Conservation (phyloP, 2,329 filamentous ascomycete species). For the Stachybotrys echinatus region DNA sequence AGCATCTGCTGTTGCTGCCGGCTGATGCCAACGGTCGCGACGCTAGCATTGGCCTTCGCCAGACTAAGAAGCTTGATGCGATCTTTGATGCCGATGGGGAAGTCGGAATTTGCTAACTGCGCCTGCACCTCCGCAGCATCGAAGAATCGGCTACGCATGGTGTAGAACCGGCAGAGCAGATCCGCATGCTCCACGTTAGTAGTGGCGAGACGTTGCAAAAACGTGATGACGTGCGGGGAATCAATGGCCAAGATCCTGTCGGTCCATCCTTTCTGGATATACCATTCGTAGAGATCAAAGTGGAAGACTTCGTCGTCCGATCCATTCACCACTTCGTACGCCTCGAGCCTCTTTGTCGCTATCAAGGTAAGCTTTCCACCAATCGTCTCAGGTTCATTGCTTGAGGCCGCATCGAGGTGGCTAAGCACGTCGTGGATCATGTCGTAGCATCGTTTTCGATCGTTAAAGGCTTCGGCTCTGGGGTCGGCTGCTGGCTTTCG, state of each 20-base stretch:
- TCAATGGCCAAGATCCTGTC: constrained; percentile 81
- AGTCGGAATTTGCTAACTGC: constrained; percentile 76
- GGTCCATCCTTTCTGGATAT: constrained; percentile 76
- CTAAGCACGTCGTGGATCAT: constrained; percentile 80
- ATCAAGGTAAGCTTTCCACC: constrained; percentile 75
- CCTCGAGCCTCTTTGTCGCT: constrained; percentile 76
- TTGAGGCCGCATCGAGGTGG: constrained; percentile 68
- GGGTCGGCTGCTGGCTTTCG: constrained; percentile 67
- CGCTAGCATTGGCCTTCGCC: constrained; percentile 88
- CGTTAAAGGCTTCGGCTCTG: constrained; percentile 61
- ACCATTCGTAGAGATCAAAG: constrained; percentile 97
- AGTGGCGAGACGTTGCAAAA: constrained; percentile 70
- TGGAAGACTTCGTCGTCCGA: constrained; percentile 93
- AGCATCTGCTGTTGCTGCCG: constrained; percentile 80
- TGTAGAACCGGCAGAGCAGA: constrained; percentile 88
- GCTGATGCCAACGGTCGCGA: constrained; percentile 69
- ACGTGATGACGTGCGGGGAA: constrained; percentile 80
- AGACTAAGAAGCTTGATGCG: constrained; percentile 85
- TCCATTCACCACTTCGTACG: constrained; percentile 82
- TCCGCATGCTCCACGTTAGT: constrained; percentile 77
- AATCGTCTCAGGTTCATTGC: constrained; percentile 62
- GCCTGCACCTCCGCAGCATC: constrained; percentile 84
- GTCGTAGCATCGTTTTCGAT: constrained; percentile 75
- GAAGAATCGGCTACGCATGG: constrained; percentile 76
- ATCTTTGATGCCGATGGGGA: constrained; percentile 72